A percentile compares a stretch with the other conserved stretches of the same genome.
phyloP scores from a whole-genome alignment of 208 protist species.

The Wallacemonas sp. region DNA sequence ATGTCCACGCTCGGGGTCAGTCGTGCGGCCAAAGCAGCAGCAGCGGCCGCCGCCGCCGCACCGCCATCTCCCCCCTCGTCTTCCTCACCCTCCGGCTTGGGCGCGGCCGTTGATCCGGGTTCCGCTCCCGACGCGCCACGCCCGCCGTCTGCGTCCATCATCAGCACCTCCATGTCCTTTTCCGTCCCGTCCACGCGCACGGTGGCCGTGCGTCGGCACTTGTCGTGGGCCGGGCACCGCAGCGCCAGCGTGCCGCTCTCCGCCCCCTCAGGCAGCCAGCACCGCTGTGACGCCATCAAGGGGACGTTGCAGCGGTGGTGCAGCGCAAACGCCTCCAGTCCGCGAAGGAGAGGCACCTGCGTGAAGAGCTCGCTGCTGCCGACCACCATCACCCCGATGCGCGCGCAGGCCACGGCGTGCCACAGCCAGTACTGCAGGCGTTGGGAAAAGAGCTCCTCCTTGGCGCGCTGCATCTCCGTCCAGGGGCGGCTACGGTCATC shows the following conservation, averaged over 20 bases:
- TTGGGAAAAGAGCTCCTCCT: slow-evolving; percentile 38
- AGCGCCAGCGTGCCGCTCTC: slow-evolving; percentile 52
- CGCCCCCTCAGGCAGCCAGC: slow-evolving; percentile 71
- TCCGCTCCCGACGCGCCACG: too few relatives aligned
- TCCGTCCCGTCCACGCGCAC: slow-evolving; percentile 12
- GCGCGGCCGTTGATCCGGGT: not conserved
- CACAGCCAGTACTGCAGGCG: slow-evolving; percentile 79
- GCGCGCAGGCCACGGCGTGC: slow-evolving; percentile 50
- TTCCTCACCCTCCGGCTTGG: not conserved
- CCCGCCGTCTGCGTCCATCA: slow-evolving; percentile 12
- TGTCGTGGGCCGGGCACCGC: slow-evolving; percentile 74
- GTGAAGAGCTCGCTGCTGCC: slow-evolving; percentile 63
- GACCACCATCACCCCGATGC: slow-evolving; percentile 56
- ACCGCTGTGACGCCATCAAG: slow-evolving; percentile 22
- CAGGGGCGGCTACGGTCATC: slow-evolving; percentile 20
- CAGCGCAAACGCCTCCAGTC: slow-evolving; percentile 54
- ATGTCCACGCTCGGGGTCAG: slow-evolving; percentile 24
- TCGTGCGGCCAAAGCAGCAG: not conserved
- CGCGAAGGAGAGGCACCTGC: slow-evolving; percentile 52
- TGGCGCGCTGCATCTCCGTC: slow-evolving; percentile 24
- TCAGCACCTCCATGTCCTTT: slow-evolving; percentile 17
- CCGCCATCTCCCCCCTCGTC: not conserved
- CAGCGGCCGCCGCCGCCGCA: not conserved
- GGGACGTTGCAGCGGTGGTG: slow-evolving; percentile 34
- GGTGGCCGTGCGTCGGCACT: slow-evolving; percentile 55